phyloP scores from a whole-genome alignment of 257 asterid species.

The Lantana camara region DNA sequence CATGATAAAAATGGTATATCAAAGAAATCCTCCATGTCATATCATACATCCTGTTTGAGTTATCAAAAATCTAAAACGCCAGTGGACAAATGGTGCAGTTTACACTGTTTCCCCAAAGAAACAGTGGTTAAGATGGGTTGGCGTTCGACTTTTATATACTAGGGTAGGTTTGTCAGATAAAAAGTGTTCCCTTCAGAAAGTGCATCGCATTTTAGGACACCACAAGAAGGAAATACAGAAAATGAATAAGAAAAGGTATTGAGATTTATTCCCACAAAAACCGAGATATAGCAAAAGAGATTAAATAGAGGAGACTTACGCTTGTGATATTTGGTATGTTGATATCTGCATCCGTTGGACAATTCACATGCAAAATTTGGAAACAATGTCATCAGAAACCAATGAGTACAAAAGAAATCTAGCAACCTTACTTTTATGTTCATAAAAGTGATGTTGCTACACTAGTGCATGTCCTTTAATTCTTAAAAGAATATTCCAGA shows the following conservation, averaged over 20 bases:
- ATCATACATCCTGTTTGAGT: neutral
- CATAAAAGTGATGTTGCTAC: conserved; percentile 8
- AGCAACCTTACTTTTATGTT: neutral
- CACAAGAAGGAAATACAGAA: conserved; percentile 14
- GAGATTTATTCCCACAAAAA: neutral
- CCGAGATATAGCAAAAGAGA: conserved; percentile 12
- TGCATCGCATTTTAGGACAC: neutral
- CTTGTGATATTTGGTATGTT: conserved; percentile 96
- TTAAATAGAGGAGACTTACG: conserved; percentile 66
- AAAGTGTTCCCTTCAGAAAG: neutral
- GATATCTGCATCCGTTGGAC: conserved; percentile 71
- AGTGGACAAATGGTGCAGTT: neutral
- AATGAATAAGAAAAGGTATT: neutral
- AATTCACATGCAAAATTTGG: conserved; percentile 50
- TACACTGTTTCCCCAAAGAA: neutral
- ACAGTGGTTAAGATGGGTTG: neutral
- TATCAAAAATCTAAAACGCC: neutral
- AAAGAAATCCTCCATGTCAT: neutral
- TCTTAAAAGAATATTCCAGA: neutral
- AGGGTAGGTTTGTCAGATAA: neutral
- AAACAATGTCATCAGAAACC: conserved; percentile 36
- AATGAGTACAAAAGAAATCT: conserved; percentile 13
- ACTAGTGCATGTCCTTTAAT: conserved; percentile 16
- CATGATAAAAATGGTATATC: neutral
- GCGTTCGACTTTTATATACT: neutral